Conservation (phyloP, 2,329 filamentous ascomycete genomes). For the Ceratocystis lukuohia region DNA sequence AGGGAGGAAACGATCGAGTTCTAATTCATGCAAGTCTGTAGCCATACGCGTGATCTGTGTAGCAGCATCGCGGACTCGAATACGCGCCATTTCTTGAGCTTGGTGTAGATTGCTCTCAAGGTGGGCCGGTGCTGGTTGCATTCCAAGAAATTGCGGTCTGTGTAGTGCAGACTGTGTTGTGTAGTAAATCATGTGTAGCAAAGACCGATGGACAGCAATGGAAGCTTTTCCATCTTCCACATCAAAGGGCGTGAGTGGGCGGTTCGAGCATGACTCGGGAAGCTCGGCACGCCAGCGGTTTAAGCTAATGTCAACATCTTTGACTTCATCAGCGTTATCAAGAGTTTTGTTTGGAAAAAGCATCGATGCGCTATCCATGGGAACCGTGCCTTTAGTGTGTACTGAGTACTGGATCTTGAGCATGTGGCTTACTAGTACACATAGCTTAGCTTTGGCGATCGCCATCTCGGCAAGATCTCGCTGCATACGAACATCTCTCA, state of each 20-base stretch:
- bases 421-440: conserved; percentile 78
- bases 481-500: conserved; percentile 61
- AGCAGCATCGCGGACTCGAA: conserved; percentile 71
- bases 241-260: conserved; percentile 40
- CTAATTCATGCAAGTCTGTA: conserved; percentile 56
- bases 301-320: conserved; percentile 64
- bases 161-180: conserved; percentile 85
- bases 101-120: conserved; percentile 17
- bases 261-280: conserved; percentile 57
- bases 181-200: conserved; percentile 87
- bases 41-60: conserved; percentile 76
- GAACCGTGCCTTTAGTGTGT: conserved; percentile 68
- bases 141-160: conserved; percentile 75
- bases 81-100: conserved; percentile 55
- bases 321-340: conserved; percentile 68
- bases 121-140: conserved; percentile 36
- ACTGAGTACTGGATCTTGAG: conserved; percentile 87
- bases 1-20: conserved; percentile 66
- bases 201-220: conserved; percentile 59
- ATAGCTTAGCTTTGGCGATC: conserved; percentile 81
- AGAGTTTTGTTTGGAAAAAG: conserved; percentile 77
- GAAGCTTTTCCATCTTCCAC: conserved; percentile 47
- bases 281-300: conserved; percentile 63
- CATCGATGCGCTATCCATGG: conserved; percentile 73
- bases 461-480: conserved; percentile 73